A percentile compares a stretch with the other conserved stretches of the same genome.
These are phyloP conservation scores for Penicillium hesseltinei DNA, from an alignment of 2,329 filamentous ascomycete genomes.

Conservation along the genomic window DNA sequence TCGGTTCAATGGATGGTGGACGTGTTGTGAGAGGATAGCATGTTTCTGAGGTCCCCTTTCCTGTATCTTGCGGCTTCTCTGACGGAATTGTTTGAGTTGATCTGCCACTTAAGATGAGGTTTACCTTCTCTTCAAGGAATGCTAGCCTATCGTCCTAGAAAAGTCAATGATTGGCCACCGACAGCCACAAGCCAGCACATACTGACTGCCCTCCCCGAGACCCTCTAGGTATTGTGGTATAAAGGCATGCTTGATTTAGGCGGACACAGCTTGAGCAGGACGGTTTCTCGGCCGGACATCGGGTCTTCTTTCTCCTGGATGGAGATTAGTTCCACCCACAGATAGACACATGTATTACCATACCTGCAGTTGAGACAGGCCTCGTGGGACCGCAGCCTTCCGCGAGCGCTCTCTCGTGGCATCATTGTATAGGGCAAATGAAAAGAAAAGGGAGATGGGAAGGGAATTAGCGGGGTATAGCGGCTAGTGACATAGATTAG, in stretches of 20 bases:
- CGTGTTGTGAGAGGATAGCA: constrained; percentile 17
- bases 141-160: constrained; percentile 52
- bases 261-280: constrained; percentile 53
- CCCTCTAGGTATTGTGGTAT: constrained; percentile 39
- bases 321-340: constrained; percentile 10
- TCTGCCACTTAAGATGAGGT: constrained; percentile 49
- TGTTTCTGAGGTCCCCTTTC: constrained; percentile 13
- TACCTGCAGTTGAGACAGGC: constrained; percentile 50
- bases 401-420: constrained; percentile 30
- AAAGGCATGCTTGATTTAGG: constrained; percentile 50
- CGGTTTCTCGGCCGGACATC: constrained; percentile 54
- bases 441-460: neutral
- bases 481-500: neutral
- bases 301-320: constrained; percentile 50
- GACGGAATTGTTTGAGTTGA: constrained; percentile 21
- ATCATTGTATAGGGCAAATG: constrained; percentile 17
- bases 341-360: constrained; percentile 6
- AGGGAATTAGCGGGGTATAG: constrained; percentile 4
- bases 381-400: constrained; percentile 35
- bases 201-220: constrained; percentile 48
- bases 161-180: constrained; percentile 2
- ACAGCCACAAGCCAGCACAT: constrained; percentile 13
- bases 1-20: constrained; percentile 20
- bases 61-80: neutral
- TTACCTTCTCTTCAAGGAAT: constrained; percentile 53